A percentile compares a stretch with the other conserved stretches of the same genome.
These are phyloP conservation scores for Botrytis elliptica DNA, from an alignment of 2,329 filamentous ascomycete genomes.

Conservation along the genomic window DNA sequence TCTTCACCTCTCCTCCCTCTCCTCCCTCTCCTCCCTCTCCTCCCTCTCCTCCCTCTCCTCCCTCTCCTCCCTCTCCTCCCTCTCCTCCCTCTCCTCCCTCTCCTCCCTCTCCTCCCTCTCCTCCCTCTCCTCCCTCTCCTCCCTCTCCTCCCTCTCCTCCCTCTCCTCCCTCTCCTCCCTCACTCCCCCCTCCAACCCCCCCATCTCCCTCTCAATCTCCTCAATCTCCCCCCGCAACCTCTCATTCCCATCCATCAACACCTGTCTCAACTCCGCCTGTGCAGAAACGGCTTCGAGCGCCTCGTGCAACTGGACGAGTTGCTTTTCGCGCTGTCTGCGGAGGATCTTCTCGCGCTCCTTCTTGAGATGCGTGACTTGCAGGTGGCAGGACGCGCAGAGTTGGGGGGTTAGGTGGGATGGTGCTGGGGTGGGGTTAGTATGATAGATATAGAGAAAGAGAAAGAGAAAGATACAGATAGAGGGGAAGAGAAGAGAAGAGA, in stretches of 20 bases:
- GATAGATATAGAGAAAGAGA: too few species aligned
- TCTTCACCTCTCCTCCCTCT: too few species aligned
- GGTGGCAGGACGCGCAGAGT: not conserved
- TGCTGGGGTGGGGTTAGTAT: not conserved
- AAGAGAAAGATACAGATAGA: too few species aligned
- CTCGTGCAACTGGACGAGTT: not conserved
- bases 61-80: too few species aligned
- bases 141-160: too few species aligned
- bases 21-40: too few species aligned
- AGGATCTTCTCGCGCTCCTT: not conserved
- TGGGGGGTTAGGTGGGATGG: not conserved
- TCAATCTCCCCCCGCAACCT: not conserved
- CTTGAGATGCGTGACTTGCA: not conserved
- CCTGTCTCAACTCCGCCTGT: not conserved
- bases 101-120: too few species aligned
- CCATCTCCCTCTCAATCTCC: not conserved
- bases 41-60: not conserved
- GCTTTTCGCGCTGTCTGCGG: not conserved
- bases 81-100: too few species aligned
- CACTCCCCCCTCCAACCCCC: not conserved
- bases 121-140: too few species aligned
- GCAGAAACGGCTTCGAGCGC: not conserved
- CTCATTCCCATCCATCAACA: not conserved
- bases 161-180: not conserved
- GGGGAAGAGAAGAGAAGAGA: rapidly evolving